Evolutionary conservation across 176 grass and related monocot genomes (phyloP).

Genomic region (Oryza meridionalis): DNA sequence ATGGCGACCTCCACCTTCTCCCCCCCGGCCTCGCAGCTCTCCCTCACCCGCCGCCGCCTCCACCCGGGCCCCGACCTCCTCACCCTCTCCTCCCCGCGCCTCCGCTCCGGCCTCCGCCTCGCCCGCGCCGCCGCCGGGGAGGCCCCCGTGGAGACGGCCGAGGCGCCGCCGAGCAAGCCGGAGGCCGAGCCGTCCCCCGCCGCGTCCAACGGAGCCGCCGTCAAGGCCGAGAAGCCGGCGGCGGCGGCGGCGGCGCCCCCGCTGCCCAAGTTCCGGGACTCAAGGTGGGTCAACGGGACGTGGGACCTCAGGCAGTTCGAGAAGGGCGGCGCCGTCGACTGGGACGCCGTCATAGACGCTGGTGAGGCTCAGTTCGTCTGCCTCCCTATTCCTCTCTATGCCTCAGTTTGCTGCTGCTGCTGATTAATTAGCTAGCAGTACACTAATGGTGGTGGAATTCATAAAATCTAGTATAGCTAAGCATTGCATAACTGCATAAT

Average conservation of each 20-base stretch:
- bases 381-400: neutral
- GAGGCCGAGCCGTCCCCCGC: constrained; percentile 27
- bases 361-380: constrained; percentile 40
- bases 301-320: constrained; percentile 83
- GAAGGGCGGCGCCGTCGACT: constrained; percentile 69
- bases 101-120: constrained; percentile 15
- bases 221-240: neutral
- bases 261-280: constrained; percentile 60
- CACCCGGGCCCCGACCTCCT: neutral
- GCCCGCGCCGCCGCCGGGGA: constrained; percentile 45
- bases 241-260: neutral
- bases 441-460: neutral
- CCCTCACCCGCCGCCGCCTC: constrained; percentile 10
- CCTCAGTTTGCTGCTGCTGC: neutral
- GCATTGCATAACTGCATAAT: neutral
- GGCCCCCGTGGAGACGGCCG: constrained; percentile 18
- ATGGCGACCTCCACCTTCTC: constrained; percentile 63
- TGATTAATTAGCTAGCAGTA: neutral
- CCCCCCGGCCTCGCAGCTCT: constrained; percentile 24
- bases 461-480: neutral
- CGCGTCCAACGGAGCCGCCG: constrained; percentile 49
- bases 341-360: constrained; percentile 92
- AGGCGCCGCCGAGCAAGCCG: constrained; percentile 37
- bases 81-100: constrained; percentile 37
- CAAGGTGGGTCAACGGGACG: constrained; percentile 82